Base-by-base conservation (phyloP, 2,329 filamentous ascomycete species). In the Colletotrichum phormii region DNA sequence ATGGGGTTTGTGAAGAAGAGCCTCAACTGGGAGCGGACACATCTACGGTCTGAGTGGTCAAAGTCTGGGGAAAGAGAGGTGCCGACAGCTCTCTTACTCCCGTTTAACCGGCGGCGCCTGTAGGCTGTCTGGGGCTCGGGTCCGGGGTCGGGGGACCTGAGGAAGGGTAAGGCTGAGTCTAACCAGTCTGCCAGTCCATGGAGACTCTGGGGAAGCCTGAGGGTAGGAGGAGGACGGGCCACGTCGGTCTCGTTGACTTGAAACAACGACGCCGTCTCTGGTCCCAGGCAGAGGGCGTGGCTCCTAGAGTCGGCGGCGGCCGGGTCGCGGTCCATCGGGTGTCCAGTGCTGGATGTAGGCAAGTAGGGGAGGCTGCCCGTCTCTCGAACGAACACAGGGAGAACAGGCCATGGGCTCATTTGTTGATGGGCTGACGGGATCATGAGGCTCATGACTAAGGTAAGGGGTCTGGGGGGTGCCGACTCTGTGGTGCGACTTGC, bases 341-440 rank as follows among this genome's bases (percentile, higher is more conserved):
- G 42, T 26, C 26, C 60, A 26, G 60, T 53, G 60, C 60, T 51
- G 12, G 26, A 18, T 42, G 5, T 5, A 29, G 26, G 26, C 26
- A 24, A 6, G 35, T 42, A 62, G 68, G 67, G 64, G 68, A 58
- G 49, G 29, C 49, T 61, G 15, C 31, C 64, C 64, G 68, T 6
- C 57, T 12, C 42, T 57, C 31, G 54, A 70, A 54, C 6, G 24
- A 66, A 54, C 51, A 8, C 42, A 49, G 42, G 6, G 2, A n/a
- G 24, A 61, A 61, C 58, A 33, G 60, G 29, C 60, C 42, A 22
- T 26, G 15, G n/a, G 35, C 37, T 42, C 37, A 29, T 29, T 29
- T 29, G 26, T 29, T 29, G 26, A 29, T 29, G 26, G 26, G 26
- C 26, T 29, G 26, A 29, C 26, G 4, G 26, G 26, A 29, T 29